phyloP scores from a whole-genome alignment of 1,139 yeast genomes.

The Candida neerlandica region DNA sequence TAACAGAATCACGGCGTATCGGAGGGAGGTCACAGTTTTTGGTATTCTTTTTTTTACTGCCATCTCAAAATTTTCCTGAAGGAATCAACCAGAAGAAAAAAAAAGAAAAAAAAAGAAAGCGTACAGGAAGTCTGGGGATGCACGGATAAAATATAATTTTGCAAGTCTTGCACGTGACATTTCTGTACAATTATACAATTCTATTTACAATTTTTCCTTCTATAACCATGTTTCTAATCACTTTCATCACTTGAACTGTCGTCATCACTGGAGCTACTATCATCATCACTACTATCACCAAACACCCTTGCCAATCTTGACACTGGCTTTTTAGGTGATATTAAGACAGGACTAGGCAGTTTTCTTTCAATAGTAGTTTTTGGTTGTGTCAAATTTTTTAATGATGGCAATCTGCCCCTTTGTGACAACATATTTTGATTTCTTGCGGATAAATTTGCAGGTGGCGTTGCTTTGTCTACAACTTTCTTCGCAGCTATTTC shows the following conservation, averaged over 20 bases:
- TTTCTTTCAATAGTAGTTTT: constrained; percentile 12
- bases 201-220: neutral
- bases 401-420: constrained; percentile 6
- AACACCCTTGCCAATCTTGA: constrained; percentile 1
- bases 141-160: no score
- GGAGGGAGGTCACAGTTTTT: neutral
- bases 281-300: constrained; percentile 2
- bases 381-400: constrained; percentile 12
- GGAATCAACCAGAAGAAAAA: neutral
- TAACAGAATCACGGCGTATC: no score
- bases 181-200: neutral
- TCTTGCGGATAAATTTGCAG: neutral
- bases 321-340: neutral
- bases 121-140: no score
- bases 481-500: neutral
- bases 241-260: constrained; percentile 2
- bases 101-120: neutral
- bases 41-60: neutral
- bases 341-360: neutral
- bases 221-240: neutral
- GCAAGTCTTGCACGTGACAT: neutral
- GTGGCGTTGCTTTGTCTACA: neutral
- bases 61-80: neutral
- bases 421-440: neutral
- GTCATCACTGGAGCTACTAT: neutral